These are phyloP conservation scores for Leptosphaerulina australis DNA, from an alignment of 2,329 filamentous ascomycete species.

Conservation along the genomic window DNA sequence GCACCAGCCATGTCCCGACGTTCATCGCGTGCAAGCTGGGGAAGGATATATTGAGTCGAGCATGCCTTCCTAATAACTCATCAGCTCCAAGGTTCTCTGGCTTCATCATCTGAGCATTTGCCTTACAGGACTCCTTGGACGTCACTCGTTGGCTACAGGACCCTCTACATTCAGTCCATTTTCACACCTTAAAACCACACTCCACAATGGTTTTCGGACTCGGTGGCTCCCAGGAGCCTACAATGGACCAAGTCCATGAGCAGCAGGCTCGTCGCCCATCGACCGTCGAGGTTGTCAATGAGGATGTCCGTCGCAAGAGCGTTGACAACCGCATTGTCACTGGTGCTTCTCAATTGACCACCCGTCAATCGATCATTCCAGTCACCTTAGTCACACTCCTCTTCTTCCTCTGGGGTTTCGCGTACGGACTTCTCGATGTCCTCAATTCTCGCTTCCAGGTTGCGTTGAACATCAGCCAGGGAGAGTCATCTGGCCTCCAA, in stretches of 20 bases:
- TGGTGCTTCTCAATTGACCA: constrained; percentile 50
- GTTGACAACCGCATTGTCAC: constrained; percentile 45
- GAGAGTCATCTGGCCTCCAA: constrained; percentile 66
- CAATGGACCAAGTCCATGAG: constrained; percentile 43
- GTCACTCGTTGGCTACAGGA: background rate
- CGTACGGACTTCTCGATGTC: constrained; percentile 54
- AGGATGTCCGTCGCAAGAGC: constrained; percentile 42
- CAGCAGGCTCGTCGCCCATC: constrained; percentile 48
- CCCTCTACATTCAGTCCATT: constrained; percentile 4
- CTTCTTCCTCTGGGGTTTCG: constrained; percentile 61
- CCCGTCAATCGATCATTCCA: constrained; percentile 56
- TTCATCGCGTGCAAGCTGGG: constrained; percentile 18
- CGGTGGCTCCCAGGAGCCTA: constrained; percentile 40
- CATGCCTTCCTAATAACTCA: constrained; percentile 22
- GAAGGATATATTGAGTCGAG: constrained; percentile 30
- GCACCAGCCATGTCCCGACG: constrained; percentile 27
- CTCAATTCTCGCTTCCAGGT: constrained; percentile 54
- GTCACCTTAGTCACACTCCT: constrained; percentile 55
- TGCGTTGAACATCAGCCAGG: constrained; percentile 53
- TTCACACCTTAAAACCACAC: constrained; percentile 4
- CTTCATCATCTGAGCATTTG: constrained; percentile 22
- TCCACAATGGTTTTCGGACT: constrained; percentile 38
- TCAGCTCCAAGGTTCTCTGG: constrained; percentile 30
- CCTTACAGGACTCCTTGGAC: constrained; percentile 5
- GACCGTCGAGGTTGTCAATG: constrained; percentile 41